phyloP scores from a whole-genome alignment of 2,329 filamentous ascomycete genomes.

The Whalleya microplaca region DNA sequence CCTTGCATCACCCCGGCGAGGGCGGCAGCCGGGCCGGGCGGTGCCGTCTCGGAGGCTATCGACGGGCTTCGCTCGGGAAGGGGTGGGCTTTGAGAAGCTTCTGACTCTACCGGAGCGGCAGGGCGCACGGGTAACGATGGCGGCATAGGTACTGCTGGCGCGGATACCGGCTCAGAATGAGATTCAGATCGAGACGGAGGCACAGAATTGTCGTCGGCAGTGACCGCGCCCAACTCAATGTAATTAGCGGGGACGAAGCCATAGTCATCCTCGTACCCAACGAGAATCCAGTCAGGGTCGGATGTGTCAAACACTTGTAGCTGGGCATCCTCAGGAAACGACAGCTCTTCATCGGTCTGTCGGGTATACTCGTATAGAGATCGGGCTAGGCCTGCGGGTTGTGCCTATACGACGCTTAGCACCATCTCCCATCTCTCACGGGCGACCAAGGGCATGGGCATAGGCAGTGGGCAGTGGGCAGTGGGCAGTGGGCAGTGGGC shows the following conservation, averaged over 20 bases:
- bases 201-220: slow-evolving; percentile 39
- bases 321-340: slow-evolving; percentile 85
- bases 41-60: slow-evolving; percentile 31
- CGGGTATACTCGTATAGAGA: slow-evolving; percentile 98
- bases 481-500: slow-evolving; percentile 36
- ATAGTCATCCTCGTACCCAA: slow-evolving; percentile 81
- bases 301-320: slow-evolving; percentile 86
- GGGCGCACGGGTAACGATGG: slow-evolving; percentile 52
- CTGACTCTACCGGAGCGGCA: slow-evolving; percentile 39
- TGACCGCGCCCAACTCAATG: slow-evolving; percentile 69
- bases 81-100: slow-evolving; percentile 43
- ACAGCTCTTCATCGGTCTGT: slow-evolving; percentile 97
- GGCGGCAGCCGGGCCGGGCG: slow-evolving; percentile 53
- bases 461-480: neutral
- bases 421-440: no score
- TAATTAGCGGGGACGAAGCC: slow-evolving; percentile 97
- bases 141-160: slow-evolving; percentile 32
- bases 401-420: slow-evolving; percentile 53
- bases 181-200: slow-evolving; percentile 38
- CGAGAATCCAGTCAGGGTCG: slow-evolving; percentile 96
- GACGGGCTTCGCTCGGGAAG: slow-evolving; percentile 41
- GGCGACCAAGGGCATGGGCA: no score
- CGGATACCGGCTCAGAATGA: slow-evolving; percentile 42
- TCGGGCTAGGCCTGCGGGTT: slow-evolving; percentile 71
- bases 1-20: slow-evolving; percentile 60